Conservation (phyloP, 805 yeast genomes). For the Huiozyma sinensis region DNA sequence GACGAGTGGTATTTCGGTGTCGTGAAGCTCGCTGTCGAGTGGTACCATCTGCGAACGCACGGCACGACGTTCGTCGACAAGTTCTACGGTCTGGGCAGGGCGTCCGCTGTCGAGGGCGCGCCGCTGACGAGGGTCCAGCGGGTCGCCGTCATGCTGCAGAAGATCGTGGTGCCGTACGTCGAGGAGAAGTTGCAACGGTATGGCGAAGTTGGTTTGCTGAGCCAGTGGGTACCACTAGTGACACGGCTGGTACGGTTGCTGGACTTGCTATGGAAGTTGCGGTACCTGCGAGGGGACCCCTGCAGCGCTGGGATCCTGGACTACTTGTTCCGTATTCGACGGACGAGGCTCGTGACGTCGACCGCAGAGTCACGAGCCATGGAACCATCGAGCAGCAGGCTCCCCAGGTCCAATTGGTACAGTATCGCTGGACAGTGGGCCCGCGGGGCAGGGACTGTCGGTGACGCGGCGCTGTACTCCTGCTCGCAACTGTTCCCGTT, state of each 20-base stretch:
- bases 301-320: constrained; percentile 58
- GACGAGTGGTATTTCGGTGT: constrained; percentile 49
- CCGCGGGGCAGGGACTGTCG: constrained; percentile 9
- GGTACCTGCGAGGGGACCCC: constrained; percentile 55
- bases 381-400: constrained; percentile 2
- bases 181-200: constrained; percentile 41
- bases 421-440: constrained; percentile 11
- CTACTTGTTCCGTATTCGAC: constrained; percentile 49
- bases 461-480: constrained; percentile 3
- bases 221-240: constrained; percentile 51
- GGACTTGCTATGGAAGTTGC: constrained; percentile 47
- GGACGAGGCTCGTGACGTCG: constrained; percentile 30
- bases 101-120: constrained; percentile 10
- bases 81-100: constrained; percentile 78
- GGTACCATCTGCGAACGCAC: constrained; percentile 58
- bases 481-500: constrained; percentile 53
- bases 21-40: constrained; percentile 57
- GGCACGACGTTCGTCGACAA: constrained; percentile 84
- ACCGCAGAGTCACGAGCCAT: background rate
- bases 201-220: constrained; percentile 27
- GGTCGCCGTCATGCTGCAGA: constrained; percentile 42
- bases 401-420: constrained; percentile 29
- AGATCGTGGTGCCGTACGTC: constrained; percentile 59
- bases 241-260: constrained; percentile 37
- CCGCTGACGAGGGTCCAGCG: constrained; percentile 43